phyloP scores from a whole-genome alignment of 2,329 filamentous ascomycete species.

The Pseudogymnoascus sp. region DNA sequence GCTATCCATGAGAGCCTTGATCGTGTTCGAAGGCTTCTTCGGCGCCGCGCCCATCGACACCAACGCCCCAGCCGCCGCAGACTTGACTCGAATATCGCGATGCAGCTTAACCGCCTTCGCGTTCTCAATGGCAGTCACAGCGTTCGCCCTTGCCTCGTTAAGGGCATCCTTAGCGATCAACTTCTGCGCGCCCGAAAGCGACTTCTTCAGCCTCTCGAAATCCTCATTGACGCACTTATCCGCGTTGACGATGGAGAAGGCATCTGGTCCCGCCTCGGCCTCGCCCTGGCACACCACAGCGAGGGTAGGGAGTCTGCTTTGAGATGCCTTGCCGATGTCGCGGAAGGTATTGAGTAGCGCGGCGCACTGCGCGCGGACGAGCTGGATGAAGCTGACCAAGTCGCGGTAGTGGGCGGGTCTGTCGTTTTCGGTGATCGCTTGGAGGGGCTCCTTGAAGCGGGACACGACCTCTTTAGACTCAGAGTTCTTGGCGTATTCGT shows the following conservation, averaged over 20 bases:
- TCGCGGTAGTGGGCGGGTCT: slow-evolving; percentile 80
- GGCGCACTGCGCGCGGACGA: slow-evolving; percentile 84
- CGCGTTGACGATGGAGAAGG: slow-evolving; percentile 81
- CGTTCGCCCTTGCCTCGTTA: slow-evolving; percentile 65
- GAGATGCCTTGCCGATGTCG: slow-evolving; percentile 76
- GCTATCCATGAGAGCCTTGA: slow-evolving; percentile 98
- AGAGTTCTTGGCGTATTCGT: slow-evolving; percentile 71
- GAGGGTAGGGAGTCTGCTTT: slow-evolving; percentile 66
- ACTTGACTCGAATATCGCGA: slow-evolving; percentile 77
- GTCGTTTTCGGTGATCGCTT: slow-evolving; percentile 71
- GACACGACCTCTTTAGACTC: slow-evolving; percentile 42
- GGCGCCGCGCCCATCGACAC: slow-evolving; percentile 82
- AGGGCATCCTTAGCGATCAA: slow-evolving; percentile 75
- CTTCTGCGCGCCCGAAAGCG: slow-evolving; percentile 79
- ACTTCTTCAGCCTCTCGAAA: slow-evolving; percentile 80
- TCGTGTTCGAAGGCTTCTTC: slow-evolving; percentile 86
- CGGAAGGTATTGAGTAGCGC: slow-evolving; percentile 86
- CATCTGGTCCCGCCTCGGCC: slow-evolving; percentile 79
- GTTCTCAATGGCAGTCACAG: slow-evolving; percentile 67
- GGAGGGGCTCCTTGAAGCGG: slow-evolving; percentile 58
- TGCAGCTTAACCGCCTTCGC: slow-evolving; percentile 71
- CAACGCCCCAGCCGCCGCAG: slow-evolving; percentile 77
- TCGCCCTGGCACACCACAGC: slow-evolving; percentile 93
- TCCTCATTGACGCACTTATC: slow-evolving; percentile 82
- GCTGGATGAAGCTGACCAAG: slow-evolving; percentile 80